Evolutionary conservation across 2,329 filamentous ascomycete species (phyloP), one percentile per base, ranked within the genome.

Genomic region (Beauveria bassiana): DNA sequence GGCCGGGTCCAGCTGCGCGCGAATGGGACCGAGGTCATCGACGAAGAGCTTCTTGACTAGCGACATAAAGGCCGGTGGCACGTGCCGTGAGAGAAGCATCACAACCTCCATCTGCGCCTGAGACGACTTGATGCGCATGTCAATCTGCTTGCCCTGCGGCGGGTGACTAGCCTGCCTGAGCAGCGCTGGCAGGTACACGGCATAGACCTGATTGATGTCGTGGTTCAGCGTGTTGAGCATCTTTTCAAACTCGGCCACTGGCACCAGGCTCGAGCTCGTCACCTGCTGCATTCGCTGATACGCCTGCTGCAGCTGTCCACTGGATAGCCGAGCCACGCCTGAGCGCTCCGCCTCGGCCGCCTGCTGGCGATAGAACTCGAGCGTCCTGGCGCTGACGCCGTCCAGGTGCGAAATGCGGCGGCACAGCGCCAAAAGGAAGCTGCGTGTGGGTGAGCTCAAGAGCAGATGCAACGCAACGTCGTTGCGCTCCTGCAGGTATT

Each of bases 381-480:
- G 78, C 2, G 82, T 80, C 47, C 77, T 74, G 40, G 71, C 73
- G 46, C 80, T 80, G 9, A 84, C 72, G 5, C 65, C 66, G 59
- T 86, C 79, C 65, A 89, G 75, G 64, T 86, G 81, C 4, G 76
- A 73, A 24, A 92, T 78, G 34, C 86, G 83, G 46, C 85, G 85
- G 71, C 85, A 89, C 53, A 86, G 79, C 34, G 88, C 85, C 28
- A 85, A 84, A 24, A 96, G 78, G 65, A 93, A 88, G 22, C 85
- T 84, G 14, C 91, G 84, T 12, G 88, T 88, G 58, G 88, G 86
- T 34, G 89, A 92, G 68, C 86, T 89, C 34, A 96, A 81, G 22
- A 95, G 71, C 50, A 88, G 74, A 65, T 88, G 84, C 12, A 88
- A 73, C 1, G 83, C 78, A 42, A 87, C 78, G 49, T 86, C 81